phyloP scores from a whole-genome alignment of 2,329 filamentous ascomycete genomes.

The Xylaria digitata region DNA sequence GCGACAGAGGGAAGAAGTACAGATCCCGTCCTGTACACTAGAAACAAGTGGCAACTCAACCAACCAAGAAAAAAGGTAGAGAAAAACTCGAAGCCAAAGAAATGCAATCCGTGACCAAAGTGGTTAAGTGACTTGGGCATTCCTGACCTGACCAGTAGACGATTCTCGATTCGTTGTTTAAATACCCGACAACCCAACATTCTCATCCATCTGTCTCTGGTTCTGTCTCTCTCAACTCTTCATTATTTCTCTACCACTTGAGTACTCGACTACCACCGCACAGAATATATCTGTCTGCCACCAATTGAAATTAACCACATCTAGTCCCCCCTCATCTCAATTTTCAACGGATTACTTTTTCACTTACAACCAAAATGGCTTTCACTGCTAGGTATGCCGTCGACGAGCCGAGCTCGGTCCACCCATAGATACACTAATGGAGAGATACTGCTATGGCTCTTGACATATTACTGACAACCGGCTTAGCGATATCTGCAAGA shows the following conservation, averaged over 20 bases:
- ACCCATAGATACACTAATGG: background rate
- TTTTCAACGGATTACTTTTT: slow-evolving; percentile 4
- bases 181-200: slow-evolving; percentile 20
- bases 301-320: background rate
- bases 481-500: slow-evolving; percentile 68
- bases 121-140: slow-evolving; percentile 24
- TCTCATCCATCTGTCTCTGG: background rate
- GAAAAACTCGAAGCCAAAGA: slow-evolving; percentile 25
- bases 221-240: background rate
- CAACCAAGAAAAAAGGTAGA: slow-evolving; percentile 24
- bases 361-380: slow-evolving; percentile 57
- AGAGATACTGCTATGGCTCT: no score
- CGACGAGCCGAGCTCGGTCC: background rate
- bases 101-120: slow-evolving; percentile 32
- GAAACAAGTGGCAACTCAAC: slow-evolving; percentile 32
- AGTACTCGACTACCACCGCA: background rate
- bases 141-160: slow-evolving; percentile 23
- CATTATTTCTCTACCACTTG: no score
- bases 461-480: slow-evolving; percentile 20
- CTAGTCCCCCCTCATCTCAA: background rate
- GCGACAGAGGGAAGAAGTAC: background rate
- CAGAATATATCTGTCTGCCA: slow-evolving; percentile 1
- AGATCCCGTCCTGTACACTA: slow-evolving; percentile 2
- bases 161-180: slow-evolving; percentile 31
- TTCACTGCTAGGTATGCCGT: slow-evolving; percentile 67